Evolutionary conservation across 1,284 basidiomycete species (phyloP).

Genomic region (Ceratobasidium sp.): DNA sequence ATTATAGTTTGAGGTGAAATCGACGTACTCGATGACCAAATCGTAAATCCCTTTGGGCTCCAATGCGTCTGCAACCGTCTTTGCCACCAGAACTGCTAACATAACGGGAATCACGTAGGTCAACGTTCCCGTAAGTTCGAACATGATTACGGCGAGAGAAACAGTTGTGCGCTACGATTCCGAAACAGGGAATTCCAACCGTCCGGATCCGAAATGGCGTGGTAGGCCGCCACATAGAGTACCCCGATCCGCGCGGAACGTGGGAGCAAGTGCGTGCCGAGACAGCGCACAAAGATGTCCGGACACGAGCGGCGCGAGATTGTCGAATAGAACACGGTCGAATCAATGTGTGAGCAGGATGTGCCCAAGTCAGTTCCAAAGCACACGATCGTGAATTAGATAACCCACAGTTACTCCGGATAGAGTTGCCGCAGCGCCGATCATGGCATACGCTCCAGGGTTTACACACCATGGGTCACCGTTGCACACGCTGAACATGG

Average conservation of each 20-base stretch:
- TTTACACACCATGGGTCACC: conserved; percentile 79
- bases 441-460: conserved; percentile 91
- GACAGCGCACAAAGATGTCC: too few species aligned
- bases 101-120: conserved; percentile 97
- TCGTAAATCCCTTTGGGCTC: conserved; percentile 97
- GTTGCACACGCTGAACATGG: conserved; percentile 76
- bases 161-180: conserved; percentile 78
- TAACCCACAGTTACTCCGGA: conserved; percentile 89
- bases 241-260: too few species aligned
- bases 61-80: conserved; percentile 92
- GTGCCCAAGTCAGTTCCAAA: too few species aligned
- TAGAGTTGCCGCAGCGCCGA: conserved; percentile 89
- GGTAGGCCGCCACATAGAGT: too few species aligned
- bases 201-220: too few species aligned
- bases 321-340: too few species aligned
- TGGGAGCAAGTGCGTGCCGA: too few species aligned
- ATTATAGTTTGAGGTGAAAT: not conserved
- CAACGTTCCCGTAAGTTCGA: conserved; percentile 94
- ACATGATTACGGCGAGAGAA: conserved; percentile 96
- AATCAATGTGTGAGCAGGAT: too few species aligned
- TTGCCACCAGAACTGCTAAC: conserved; percentile 90
- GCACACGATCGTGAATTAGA: conserved; percentile 56
- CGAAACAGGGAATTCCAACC: too few species aligned
- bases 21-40: conserved; percentile 85
- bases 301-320: too few species aligned